A percentile compares a stretch with the other conserved stretches of the same genome.
Conservation (phyloP, 192 early-diverging fungal species). For the Dimargaris verticillata region DNA sequence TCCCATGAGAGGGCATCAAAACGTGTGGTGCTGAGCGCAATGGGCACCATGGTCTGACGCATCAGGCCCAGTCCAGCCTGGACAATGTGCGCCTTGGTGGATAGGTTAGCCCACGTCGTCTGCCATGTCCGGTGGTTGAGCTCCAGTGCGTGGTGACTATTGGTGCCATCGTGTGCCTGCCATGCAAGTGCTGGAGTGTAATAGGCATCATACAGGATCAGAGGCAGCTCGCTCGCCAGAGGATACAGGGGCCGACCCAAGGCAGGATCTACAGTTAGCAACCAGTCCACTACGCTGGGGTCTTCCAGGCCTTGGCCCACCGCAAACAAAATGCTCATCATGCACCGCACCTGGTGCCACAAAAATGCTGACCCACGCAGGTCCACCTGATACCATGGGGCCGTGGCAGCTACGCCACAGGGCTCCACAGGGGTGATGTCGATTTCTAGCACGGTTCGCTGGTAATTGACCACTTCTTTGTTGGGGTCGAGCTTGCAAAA, state of each 20-base stretch:
- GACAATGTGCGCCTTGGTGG: conserved; percentile 8
- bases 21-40: neutral
- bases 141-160: neutral
- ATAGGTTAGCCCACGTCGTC: neutral
- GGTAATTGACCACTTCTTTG: conserved; percentile 64
- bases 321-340: conserved; percentile 79
- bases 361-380: conserved; percentile 80
- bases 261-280: conserved; percentile 49
- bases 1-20: neutral
- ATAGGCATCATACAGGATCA: conserved; percentile 73
- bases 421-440: conserved; percentile 31
- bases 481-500: conserved; percentile 89
- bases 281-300: conserved; percentile 42
- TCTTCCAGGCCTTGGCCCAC: conserved; percentile 67
- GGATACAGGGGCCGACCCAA: conserved; percentile 73
- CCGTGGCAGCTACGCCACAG: neutral
- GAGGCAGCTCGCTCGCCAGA: conserved; percentile 78
- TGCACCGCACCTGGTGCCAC: conserved; percentile 96
- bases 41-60: neutral
- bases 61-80: neutral
- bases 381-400: conserved; percentile 36
- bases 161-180: neutral
- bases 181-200: neutral
- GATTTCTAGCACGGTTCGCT: conserved; percentile 49
- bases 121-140: neutral